Evolutionary conservation across 768 basidiomycete species (phyloP).

Genomic region (Pleurotus ostreatus): DNA sequence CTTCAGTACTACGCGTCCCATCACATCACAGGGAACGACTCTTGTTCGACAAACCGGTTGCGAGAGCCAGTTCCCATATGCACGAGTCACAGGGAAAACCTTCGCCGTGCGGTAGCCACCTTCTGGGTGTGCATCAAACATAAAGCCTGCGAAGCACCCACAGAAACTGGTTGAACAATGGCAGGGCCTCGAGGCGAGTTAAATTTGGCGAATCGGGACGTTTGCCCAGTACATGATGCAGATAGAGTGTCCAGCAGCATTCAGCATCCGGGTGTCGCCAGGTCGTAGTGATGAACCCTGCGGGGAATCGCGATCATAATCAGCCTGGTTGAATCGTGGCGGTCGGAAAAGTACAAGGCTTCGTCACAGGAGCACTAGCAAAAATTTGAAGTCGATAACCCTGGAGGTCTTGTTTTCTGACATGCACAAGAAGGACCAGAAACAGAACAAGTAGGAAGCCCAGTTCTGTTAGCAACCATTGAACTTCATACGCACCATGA

Average conservation of each 20-base stretch:
- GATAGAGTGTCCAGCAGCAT: neutral
- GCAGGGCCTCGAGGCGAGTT: neutral
- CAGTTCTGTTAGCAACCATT: conserved; percentile 6
- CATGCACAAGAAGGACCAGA: conserved; percentile 6
- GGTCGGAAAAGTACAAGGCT: conserved; percentile 7
- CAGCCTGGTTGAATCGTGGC: neutral
- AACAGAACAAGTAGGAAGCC: conserved; percentile 9
- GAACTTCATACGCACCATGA: conserved; percentile 3
- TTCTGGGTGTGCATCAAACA: neutral
- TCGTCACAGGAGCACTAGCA: neutral
- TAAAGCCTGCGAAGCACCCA: neutral
- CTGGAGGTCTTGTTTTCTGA: conserved; percentile 5
- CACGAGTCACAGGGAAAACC: neutral
- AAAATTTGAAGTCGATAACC: conserved; percentile 6
- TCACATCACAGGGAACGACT: neutral
- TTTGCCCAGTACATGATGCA: neutral
- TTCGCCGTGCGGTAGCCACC: neutral
- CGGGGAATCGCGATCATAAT: neutral
- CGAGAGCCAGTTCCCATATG: neutral
- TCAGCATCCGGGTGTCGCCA: neutral
- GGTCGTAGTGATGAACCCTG: neutral
- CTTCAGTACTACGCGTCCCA: neutral
- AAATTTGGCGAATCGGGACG: neutral
- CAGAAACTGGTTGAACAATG: neutral
- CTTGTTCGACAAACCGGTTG: neutral